phyloP scores from a whole-genome alignment of 352 stramenopile species.

The Saprolegnia diclina region DNA sequence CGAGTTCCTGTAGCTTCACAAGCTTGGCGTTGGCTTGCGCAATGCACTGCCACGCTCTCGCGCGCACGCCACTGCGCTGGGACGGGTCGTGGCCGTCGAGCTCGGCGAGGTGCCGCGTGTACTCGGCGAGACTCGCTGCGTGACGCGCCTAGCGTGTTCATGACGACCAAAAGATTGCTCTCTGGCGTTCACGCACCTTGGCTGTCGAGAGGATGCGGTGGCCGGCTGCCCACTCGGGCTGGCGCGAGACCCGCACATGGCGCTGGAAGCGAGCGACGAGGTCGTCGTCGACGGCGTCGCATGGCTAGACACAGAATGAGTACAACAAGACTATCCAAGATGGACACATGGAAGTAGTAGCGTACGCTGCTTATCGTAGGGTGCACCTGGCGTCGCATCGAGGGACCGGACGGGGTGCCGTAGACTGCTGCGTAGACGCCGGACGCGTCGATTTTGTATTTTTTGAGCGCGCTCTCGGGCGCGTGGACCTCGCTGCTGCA shows the following conservation, averaged over 20 bases:
- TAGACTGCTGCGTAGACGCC: slow-evolving; percentile 17
- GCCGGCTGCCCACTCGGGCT: not conserved
- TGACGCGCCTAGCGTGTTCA: not conserved
- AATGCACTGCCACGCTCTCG: slow-evolving; percentile 21
- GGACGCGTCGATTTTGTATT: slow-evolving; percentile 21
- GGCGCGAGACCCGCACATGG: slow-evolving; percentile 1
- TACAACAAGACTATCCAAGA: not conserved
- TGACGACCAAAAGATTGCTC: not conserved
- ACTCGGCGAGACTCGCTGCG: slow-evolving; percentile 13
- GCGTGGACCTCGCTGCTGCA: not conserved
- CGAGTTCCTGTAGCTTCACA: not conserved
- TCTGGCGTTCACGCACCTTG: slow-evolving; percentile 7
- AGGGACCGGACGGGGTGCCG: not conserved
- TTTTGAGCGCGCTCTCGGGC: slow-evolving; percentile 22
- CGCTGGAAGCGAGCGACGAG: slow-evolving; percentile 13
- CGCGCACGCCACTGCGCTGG: slow-evolving; percentile 1
- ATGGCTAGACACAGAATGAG: too few species aligned
- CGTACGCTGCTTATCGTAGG: not conserved
- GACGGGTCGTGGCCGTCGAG: slow-evolving; percentile 12
- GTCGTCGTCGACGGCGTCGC: not conserved
- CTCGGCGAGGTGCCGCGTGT: slow-evolving; percentile 18
- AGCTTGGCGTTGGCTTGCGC: slow-evolving; percentile 20
- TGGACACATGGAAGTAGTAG: not conserved
- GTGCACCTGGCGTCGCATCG: not conserved
- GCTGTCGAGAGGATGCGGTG: not conserved